A percentile compares a stretch with the other conserved stretches of the same genome.
Evolutionary conservation across 2,329 filamentous ascomycete genomes (phyloP).

Genomic region (Colletotrichum navitas): DNA sequence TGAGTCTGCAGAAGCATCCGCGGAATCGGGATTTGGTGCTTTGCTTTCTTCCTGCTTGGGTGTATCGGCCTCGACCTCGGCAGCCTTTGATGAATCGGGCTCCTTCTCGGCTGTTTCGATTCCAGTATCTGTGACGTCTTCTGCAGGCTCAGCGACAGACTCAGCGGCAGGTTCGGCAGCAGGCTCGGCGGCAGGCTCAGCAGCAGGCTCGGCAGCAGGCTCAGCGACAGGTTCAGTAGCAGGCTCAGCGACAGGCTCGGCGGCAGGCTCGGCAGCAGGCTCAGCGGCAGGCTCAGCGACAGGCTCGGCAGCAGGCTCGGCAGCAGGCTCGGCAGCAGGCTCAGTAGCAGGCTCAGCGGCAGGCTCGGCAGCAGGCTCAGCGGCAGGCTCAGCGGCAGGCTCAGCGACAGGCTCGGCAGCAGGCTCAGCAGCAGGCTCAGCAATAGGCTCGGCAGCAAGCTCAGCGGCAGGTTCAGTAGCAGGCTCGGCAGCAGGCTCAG

Average conservation of each 20-base stretch:
- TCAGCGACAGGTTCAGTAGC: background rate
- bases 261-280: background rate
- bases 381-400: background rate
- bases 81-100: slow-evolving; percentile 4
- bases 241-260: background rate
- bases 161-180: background rate
- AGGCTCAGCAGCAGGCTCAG: background rate
- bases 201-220: background rate
- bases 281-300: background rate
- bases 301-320: background rate
- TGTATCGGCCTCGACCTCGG: background rate
- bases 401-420: background rate
- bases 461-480: background rate
- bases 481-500: background rate
- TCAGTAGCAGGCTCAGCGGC: background rate
- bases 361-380: slow-evolving; percentile 5
- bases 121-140: background rate
- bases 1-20: background rate
- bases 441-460: background rate
- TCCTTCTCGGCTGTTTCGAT: background rate
- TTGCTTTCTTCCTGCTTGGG: background rate
- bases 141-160: background rate
- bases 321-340: background rate
- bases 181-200: too few species aligned
- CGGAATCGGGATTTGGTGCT: background rate